A percentile compares a stretch with the other conserved stretches of the same genome.
phyloP scores from a whole-genome alignment of 768 basidiomycete species.

The Mycena sanguinolenta region DNA sequence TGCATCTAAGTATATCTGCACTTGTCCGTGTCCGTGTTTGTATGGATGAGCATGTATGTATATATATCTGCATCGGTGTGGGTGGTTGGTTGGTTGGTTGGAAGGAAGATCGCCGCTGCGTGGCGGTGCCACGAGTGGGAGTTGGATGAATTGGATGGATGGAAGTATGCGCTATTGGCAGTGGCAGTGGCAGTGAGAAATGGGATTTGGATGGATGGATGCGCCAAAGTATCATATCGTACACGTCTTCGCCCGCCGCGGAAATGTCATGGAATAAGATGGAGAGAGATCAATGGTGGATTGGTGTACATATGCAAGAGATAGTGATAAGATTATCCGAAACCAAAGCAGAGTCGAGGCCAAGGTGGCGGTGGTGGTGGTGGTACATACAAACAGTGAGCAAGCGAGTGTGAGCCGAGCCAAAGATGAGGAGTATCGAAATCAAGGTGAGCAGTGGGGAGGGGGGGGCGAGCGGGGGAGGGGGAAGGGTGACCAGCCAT shows the following conservation, averaged over 20 bases:
- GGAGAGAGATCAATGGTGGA: background rate
- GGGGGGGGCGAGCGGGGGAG: too few relatives aligned
- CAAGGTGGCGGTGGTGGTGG: background rate
- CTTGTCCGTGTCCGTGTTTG: slow-evolving; percentile 1
- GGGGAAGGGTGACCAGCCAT: slow-evolving; percentile 15
- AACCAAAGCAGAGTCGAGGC: background rate
- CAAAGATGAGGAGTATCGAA: too few relatives aligned
- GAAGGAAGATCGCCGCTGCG: too few relatives aligned
- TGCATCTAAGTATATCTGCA: too few relatives aligned
- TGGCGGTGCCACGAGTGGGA: too few relatives aligned
- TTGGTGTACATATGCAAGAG: slow-evolving; percentile 2
- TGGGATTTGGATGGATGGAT: background rate
- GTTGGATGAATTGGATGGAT: background rate
- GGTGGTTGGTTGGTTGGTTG: too few relatives aligned
- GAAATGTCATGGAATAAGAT: too few relatives aligned
- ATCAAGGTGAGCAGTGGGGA: too few relatives aligned
- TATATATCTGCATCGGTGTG: too few relatives aligned
- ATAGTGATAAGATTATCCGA: slow-evolving; percentile 1
- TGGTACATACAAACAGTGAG: background rate
- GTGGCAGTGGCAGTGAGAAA: too few relatives aligned
- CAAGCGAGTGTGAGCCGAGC: too few relatives aligned
- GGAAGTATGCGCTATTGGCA: background rate
- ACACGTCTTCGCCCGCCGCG: background rate
- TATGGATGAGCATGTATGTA: background rate
- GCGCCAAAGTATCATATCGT: background rate